Evolutionary conservation across 257 asterid genomes (phyloP).

Genomic region (Sherardia arvensis): DNA sequence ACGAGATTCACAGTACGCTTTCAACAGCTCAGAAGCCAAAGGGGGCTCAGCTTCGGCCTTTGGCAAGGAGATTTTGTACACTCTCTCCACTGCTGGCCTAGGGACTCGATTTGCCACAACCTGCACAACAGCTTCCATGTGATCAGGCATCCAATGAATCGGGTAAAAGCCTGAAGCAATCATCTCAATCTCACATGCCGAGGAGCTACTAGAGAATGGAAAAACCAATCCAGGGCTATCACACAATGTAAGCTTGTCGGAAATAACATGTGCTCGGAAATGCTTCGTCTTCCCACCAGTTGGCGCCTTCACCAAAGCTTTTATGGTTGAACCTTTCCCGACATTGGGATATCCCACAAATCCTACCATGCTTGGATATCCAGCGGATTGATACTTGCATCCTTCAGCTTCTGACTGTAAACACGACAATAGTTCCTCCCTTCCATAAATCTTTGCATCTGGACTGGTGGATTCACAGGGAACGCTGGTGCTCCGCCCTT

Average conservation of each 20-base stretch:
- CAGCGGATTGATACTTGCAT: constrained; percentile 34
- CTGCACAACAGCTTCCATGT: constrained; percentile 80
- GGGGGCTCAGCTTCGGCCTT: constrained; percentile 84
- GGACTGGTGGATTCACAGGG: constrained; percentile 23
- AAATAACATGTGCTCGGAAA: constrained; percentile 80
- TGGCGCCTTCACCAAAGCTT: constrained; percentile 90
- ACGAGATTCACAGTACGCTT: constrained; percentile 83
- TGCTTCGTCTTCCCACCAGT: constrained; percentile 98
- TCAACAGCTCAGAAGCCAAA: constrained; percentile 57
- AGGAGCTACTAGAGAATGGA: constrained; percentile 95
- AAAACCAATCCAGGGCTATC: constrained; percentile 98
- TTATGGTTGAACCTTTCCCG: constrained; percentile 97
- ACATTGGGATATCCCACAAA: constrained; percentile 98
- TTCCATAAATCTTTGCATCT: constrained; percentile 57
- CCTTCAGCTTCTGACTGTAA: constrained; percentile 85
- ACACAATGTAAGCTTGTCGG: constrained; percentile 80
- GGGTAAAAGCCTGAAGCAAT: constrained; percentile 96
- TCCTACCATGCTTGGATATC: constrained; percentile 49
- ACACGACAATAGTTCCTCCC: constrained; percentile 75
- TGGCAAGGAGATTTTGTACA: constrained; percentile 74
- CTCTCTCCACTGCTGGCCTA: constrained; percentile 49
- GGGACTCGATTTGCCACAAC: constrained; percentile 84
- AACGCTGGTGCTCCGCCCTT: constrained; percentile 37
- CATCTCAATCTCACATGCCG: constrained; percentile 92
- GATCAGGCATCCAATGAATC: constrained; percentile 89